Evolutionary conservation across 2,329 filamentous ascomycete species (phyloP).

Genomic region (Diatrype stigma): DNA sequence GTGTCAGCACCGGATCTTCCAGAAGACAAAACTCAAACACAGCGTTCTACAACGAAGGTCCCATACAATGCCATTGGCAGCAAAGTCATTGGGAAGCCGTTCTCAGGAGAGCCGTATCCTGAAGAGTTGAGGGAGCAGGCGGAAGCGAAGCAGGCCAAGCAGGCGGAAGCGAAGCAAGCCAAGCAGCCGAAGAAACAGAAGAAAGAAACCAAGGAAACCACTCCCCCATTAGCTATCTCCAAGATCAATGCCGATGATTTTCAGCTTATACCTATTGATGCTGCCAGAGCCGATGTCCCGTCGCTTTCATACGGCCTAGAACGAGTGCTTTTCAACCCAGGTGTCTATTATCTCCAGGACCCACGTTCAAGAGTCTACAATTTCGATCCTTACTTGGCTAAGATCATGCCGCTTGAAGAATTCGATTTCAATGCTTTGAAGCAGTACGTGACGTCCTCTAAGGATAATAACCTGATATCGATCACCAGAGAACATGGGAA

Average conservation of each 20-base stretch:
- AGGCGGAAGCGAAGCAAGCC: background rate
- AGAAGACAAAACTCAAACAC: background rate
- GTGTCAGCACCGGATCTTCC: background rate
- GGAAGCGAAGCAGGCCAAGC: too few relatives aligned
- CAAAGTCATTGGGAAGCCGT: conserved; percentile 5
- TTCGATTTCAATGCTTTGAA: conserved; percentile 89
- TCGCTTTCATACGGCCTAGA: conserved; percentile 71
- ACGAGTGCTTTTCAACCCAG: conserved; percentile 90
- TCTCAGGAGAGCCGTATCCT: background rate
- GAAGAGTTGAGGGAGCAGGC: too few relatives aligned
- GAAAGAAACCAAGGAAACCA: conserved; percentile 1
- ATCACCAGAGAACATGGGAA: conserved; percentile 63
- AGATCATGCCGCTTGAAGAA: conserved; percentile 87
- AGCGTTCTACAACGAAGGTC: too few relatives aligned
- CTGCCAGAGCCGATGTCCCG: conserved; percentile 44
- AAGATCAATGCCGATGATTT: conserved; percentile 24
- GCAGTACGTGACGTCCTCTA: conserved; percentile 86
- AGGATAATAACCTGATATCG: conserved; percentile 66
- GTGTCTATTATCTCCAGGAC: conserved; percentile 89
- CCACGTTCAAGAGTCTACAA: conserved; percentile 85
- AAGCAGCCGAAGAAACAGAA: background rate
- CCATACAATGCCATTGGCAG: background rate
- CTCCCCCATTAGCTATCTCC: conserved; percentile 11
- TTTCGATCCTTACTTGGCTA: conserved; percentile 90
- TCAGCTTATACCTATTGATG: conserved; percentile 27